Percentiles rank a stretch among this genome's conserved stretches.
These are phyloP conservation scores for Fusarium acutatum DNA, from an alignment of 2,329 filamentous ascomycete genomes.

Conservation along the genomic window DNA sequence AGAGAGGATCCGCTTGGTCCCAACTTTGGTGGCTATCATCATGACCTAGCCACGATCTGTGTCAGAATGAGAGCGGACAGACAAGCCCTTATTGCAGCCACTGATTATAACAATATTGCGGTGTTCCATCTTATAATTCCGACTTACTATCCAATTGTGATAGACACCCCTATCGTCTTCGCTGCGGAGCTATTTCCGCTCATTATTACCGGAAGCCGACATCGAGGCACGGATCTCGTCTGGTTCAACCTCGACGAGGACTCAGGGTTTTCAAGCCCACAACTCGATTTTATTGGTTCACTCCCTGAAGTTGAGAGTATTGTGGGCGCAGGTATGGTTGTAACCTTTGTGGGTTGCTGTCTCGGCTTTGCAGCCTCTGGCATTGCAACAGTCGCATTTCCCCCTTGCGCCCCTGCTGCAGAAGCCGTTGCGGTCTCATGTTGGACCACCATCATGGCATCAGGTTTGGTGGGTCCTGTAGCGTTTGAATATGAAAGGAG, in stretches of 20 bases:
- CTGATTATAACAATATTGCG: rapidly evolving
- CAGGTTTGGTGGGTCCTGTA: rapidly evolving
- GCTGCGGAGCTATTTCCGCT: rapidly evolving
- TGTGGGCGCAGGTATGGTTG: rapidly evolving
- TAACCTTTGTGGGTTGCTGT: rapidly evolving
- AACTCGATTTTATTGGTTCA: background rate
- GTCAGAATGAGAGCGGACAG: background rate
- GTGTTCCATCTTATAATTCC: background rate
- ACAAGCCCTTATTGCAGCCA: rapidly evolving
- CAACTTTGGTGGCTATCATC: background rate
- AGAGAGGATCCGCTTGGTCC: background rate
- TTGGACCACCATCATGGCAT: rapidly evolving
- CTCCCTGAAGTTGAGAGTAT: rapidly evolving
- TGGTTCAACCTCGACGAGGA: background rate
- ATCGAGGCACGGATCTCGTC: background rate
- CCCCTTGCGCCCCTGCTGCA: background rate
- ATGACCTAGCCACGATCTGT: background rate
- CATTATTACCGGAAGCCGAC: background rate
- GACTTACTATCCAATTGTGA: background rate
- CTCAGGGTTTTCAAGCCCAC: rapidly evolving
- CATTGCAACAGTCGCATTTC: background rate
- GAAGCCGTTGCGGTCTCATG: rapidly evolving
- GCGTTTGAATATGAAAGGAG: background rate
- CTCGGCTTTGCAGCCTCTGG: rapidly evolving
- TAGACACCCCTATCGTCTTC: background rate